Percentiles rank a stretch among this genome's conserved stretches.
Conservation (phyloP, 176 grass and related monocot species). For the Triticum timopheevii region DNA sequence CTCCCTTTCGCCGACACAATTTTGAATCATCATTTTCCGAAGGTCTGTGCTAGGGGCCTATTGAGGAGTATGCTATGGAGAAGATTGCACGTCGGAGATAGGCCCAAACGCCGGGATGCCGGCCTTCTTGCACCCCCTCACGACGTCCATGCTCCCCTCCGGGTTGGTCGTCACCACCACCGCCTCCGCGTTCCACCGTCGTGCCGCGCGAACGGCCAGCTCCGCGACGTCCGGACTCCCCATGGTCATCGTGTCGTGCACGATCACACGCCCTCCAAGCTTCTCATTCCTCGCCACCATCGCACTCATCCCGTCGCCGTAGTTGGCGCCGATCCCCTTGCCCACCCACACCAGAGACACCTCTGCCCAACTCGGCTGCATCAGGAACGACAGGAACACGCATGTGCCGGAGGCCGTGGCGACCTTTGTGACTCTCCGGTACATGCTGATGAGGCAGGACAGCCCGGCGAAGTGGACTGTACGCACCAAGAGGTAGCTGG, state of each 20-base stretch:
- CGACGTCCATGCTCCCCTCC: conserved; percentile 64
- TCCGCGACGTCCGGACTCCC: conserved; percentile 50
- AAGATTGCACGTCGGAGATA: not conserved
- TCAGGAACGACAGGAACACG: conserved; percentile 70
- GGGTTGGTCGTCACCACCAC: conserved; percentile 82
- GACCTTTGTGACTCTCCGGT: conserved; percentile 50
- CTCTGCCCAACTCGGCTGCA: conserved; percentile 51
- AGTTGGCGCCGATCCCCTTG: conserved; percentile 64
- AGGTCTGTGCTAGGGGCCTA: too few relatives aligned
- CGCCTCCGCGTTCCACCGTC: conserved; percentile 51
- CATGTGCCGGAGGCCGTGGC: conserved; percentile 74
- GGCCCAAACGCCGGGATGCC: conserved; percentile 65
- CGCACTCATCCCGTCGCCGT: conserved; percentile 55
- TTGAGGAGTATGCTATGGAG: too few relatives aligned
- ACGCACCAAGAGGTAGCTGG: conserved; percentile 52
- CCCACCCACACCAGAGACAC: conserved; percentile 72
- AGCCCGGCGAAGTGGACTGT: conserved; percentile 56
- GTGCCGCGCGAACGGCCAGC: conserved; percentile 44
- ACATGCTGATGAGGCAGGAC: conserved; percentile 69
- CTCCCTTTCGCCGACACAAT: too few relatives aligned
- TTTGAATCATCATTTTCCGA: too few relatives aligned
- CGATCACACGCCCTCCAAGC: conserved; percentile 36
- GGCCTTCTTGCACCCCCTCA: conserved; percentile 39
- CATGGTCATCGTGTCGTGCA: conserved; percentile 56
- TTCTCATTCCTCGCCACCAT: conserved; percentile 11